phyloP scores from a whole-genome alignment of 2,329 filamentous ascomycete species.

The Endoconidiophora polonica region DNA sequence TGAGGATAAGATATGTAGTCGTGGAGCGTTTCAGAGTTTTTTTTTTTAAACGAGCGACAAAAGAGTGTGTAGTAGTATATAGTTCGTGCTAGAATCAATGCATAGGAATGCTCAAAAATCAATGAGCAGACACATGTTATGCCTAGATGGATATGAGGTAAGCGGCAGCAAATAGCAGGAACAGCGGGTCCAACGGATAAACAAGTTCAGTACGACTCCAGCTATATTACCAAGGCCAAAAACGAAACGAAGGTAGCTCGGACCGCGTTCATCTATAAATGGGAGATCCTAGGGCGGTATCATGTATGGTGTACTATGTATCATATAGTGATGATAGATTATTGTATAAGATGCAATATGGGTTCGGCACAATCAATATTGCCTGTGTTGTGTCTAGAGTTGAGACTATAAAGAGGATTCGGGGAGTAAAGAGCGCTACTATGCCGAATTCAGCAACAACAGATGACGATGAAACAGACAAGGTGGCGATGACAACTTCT shows the following conservation, averaged over 20 bases:
- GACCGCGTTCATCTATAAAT: neutral
- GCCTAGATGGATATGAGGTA: neutral
- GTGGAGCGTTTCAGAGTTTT: neutral
- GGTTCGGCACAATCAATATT: too few relatives aligned
- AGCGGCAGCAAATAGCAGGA: neutral
- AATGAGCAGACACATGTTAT: too few relatives aligned
- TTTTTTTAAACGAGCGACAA: neutral
- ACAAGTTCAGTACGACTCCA: too few relatives aligned
- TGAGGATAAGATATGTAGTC: neutral
- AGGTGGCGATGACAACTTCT: too few relatives aligned
- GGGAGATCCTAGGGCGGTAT: neutral
- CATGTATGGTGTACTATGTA: too few relatives aligned
- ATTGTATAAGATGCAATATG: neutral
- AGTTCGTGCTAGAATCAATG: neutral
- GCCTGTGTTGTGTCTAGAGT: too few relatives aligned
- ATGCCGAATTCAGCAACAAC: too few relatives aligned
- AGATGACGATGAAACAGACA: too few relatives aligned
- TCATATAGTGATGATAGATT: neutral
- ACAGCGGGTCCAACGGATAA: too few relatives aligned
- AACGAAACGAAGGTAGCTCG: slow-evolving; percentile 1
- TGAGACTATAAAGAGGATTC: too few relatives aligned
- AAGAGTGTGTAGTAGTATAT: neutral
- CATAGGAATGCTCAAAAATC: too few relatives aligned
- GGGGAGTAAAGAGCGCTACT: too few relatives aligned
- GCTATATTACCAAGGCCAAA: neutral